Conservation (phyloP, 495 filamentous ascomycete genomes). For the Neurospora discreta region DNA sequence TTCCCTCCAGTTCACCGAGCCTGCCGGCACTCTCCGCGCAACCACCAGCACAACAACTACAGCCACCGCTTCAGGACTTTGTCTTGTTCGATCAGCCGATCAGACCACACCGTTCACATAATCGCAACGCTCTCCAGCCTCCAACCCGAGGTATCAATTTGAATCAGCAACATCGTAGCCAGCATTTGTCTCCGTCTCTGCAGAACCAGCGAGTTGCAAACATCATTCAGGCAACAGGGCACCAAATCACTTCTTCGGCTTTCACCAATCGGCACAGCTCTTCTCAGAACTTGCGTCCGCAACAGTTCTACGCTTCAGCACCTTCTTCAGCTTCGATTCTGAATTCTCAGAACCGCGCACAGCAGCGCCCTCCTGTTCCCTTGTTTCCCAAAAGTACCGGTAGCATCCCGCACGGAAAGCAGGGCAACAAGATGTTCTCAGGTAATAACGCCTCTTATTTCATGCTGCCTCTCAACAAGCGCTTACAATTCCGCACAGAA, state of each 20-base stretch:
- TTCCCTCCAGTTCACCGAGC: conserved; percentile 47
- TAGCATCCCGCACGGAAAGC: conserved; percentile 30
- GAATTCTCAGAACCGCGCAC: conserved; percentile 28
- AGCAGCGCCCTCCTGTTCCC: conserved; percentile 38
- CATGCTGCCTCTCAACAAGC: background rate
- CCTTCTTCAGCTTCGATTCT: conserved; percentile 33
- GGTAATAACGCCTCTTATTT: conserved; percentile 17
- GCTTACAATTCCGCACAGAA: conserved; percentile 37
- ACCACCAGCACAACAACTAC: conserved; percentile 31
- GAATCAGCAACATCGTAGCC: conserved; percentile 29
- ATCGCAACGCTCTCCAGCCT: conserved; percentile 29
- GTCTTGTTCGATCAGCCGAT: conserved; percentile 41
- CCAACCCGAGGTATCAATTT: conserved; percentile 29
- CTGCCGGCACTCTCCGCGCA: conserved; percentile 48
- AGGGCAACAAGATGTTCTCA: conserved; percentile 38
- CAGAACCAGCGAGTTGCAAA: conserved; percentile 48
- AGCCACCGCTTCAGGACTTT: conserved; percentile 39
- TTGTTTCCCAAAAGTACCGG: conserved; percentile 40
- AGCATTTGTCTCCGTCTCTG: conserved; percentile 27
- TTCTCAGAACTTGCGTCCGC: conserved; percentile 25
- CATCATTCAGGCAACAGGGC: conserved; percentile 49
- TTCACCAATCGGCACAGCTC: conserved; percentile 45
- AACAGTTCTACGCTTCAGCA: conserved; percentile 44
- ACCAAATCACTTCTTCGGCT: conserved; percentile 43
- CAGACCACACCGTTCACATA: conserved; percentile 39